Conservation (phyloP, 768 basidiomycete species). For the Lentinula guzmanii region DNA sequence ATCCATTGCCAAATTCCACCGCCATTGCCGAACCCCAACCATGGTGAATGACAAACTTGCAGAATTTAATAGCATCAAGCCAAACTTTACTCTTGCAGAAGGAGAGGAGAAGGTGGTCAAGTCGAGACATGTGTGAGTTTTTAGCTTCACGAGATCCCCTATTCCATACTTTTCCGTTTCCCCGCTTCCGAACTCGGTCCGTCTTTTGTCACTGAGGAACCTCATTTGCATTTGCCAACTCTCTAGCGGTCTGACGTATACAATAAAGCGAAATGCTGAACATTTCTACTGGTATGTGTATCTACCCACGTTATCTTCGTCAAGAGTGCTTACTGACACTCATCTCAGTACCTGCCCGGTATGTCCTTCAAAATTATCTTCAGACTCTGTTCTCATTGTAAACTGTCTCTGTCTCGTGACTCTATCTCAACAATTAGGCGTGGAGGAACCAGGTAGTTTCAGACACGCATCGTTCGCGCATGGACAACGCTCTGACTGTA, state of each 20-base stretch:
- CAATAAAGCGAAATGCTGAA: slow-evolving; percentile 28
- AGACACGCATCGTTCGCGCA: not conserved
- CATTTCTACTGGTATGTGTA: slow-evolving; percentile 34
- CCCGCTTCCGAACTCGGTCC: not conserved
- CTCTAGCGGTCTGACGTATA: slow-evolving; percentile 11
- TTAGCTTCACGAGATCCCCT: not conserved
- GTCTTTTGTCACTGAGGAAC: not conserved
- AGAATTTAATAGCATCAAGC: slow-evolving; percentile 46
- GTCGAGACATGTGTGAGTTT: slow-evolving; percentile 29
- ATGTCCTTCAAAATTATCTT: slow-evolving; percentile 6
- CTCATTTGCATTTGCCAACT: not conserved
- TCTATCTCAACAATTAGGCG: slow-evolving; percentile 12
- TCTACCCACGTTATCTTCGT: not conserved
- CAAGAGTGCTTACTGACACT: not conserved
- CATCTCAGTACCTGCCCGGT: slow-evolving; percentile 26
- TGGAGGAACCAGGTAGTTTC: slow-evolving; percentile 25
- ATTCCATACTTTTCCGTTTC: not conserved
- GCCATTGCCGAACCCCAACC: not conserved
- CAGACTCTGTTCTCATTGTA: not conserved
- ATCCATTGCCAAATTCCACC: not conserved
- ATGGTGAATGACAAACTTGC: slow-evolving; percentile 34
- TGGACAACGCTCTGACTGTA: not conserved
- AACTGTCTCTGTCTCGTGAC: not conserved
- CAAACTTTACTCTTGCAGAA: slow-evolving; percentile 37
- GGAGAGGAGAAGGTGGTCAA: slow-evolving; percentile 42